Base-by-base conservation (phyloP, 2,329 filamentous ascomycete genomes). In the Aspergillus udagawae region DNA sequence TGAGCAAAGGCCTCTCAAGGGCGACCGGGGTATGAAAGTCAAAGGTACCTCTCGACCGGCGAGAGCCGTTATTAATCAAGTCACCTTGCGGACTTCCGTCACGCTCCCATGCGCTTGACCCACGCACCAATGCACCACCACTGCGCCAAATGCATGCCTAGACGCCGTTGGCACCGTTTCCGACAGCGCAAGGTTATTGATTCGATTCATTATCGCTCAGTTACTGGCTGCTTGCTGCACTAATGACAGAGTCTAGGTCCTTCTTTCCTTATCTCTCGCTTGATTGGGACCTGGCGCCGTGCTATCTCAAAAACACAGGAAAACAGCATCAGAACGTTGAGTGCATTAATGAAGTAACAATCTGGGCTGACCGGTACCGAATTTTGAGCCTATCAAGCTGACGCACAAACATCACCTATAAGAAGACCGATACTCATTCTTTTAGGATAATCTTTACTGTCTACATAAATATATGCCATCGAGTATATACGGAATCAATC, bases 1-100 rank as follows among this genome's bases (percentile, higher is more conserved):
- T 55, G 59, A 64, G 61, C 63, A 66, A 64, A 60, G 58, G 62
- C 60, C 60, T 56, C 52, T 48, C 27, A 14, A 49, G 28, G 49
- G 48, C 50, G 54, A 54, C 54, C 51, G 51, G 51, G 53, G 51
- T 41, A 27, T 21, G 49, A 44, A 50, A 51, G 49, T 20, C 58
- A 48, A 56, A 54, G 47, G 53, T 45, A 23, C 28, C 49, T 21
- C 55, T 21, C 55, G 56, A 50, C 44, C 45, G 38, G 52, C 50
- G 48, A 56, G 51, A 58, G 47, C 61, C 57, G 56, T 58, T 56
- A 44, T n/a, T 44, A 44, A 17, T 38, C 32, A 35, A 35, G 32
- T 38, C 14, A 38, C 14, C 41, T 44, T 21, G n/a, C n/a, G 41
- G 41, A 4, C n/a, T 20, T 44, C 41, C 14, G 41, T 20, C 21